Evolutionary conservation across 2,329 filamentous ascomycete genomes (phyloP), one percentile per base, ranked within the genome.

Genomic region (Fulvia fulva): DNA sequence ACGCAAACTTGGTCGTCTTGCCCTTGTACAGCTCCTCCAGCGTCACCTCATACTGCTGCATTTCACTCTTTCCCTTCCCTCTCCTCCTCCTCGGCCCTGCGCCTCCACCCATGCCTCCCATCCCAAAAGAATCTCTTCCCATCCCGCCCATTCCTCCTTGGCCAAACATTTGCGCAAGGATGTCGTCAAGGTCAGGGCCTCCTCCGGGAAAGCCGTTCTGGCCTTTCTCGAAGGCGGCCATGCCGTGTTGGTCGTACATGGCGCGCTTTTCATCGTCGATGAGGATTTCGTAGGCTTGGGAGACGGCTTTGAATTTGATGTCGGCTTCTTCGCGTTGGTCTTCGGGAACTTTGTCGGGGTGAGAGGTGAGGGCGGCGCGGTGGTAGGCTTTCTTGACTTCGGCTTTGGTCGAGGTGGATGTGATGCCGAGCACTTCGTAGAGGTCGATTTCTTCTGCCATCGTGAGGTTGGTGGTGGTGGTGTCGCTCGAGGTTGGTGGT

Each of bases 1-100:
- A 94, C 8, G 91, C 87, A 74, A 99, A 97, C 77, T 95, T 94
- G 71, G 96, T 94, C 0, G 94, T 97, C 81, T 97, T 97, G 69
- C 94, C 94, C 78, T 96, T 97, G 83, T 97, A 99, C 30, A 99
- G 81, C 75, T 99, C 94, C 74, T 97, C 94, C 59, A 99, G 78
- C 1, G 86, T 89, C 58, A 97, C 90, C 73, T 91, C 87, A 77
- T 99, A 97, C 68, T 90, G 85, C 69, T 96, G 90, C 73, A 96
- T 88, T 74, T 97, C 93, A 66, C 92, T 87, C 54, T 83, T 85
- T 47, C 93, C 91, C 68, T 86, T 88, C n/a, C 57, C 61, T 50
- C 64, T 56, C 59, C 58, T 66, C 59, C 87, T 81, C 70, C 61
- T 54, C 16, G 58, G 56, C 23, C 62, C 58, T 22, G n/a, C n/a